Conservation (phyloP, 2,329 filamentous ascomycete species). For the Gyromitra esculenta region DNA sequence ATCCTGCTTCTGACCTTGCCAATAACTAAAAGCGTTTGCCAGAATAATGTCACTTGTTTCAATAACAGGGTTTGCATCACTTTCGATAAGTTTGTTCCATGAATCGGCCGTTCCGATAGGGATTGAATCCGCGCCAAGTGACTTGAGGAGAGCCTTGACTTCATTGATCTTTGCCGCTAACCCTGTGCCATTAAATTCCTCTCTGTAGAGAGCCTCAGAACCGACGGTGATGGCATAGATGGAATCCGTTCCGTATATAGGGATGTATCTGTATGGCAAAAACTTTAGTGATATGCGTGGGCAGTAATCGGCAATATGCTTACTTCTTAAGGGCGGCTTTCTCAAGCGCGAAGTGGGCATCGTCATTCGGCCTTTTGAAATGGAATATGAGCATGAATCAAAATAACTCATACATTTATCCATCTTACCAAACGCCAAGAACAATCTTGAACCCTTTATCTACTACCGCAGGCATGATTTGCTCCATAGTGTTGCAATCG, state of each 20-base stretch:
- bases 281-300: constrained; percentile 63
- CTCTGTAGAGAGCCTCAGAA: constrained; percentile 75
- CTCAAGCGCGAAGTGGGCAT: constrained; percentile 71
- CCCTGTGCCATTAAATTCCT: constrained; percentile 70
- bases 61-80: constrained; percentile 73
- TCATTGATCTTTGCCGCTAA: constrained; percentile 71
- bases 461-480: constrained; percentile 73
- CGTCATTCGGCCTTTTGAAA: constrained; percentile 66
- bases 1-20: constrained; percentile 71
- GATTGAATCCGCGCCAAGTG: constrained; percentile 65
- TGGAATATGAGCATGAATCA: constrained; percentile 18
- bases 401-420: not conserved
- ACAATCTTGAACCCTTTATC: constrained; percentile 72
- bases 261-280: constrained; percentile 40
- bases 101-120: constrained; percentile 75
- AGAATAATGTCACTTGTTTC: constrained; percentile 70
- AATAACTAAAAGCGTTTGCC: constrained; percentile 77
- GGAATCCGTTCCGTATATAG: constrained; percentile 61
- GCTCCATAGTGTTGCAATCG: constrained; percentile 72
- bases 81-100: constrained; percentile 77
- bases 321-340: constrained; percentile 67
- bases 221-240: constrained; percentile 76
- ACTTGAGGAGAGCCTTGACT: constrained; percentile 63
- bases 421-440: constrained; percentile 73
- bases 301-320: constrained; percentile 58